Evolutionary conservation across 2,329 filamentous ascomycete species (phyloP), one percentile per base, ranked within the genome.

Genomic region (Colletotrichum sp.): DNA sequence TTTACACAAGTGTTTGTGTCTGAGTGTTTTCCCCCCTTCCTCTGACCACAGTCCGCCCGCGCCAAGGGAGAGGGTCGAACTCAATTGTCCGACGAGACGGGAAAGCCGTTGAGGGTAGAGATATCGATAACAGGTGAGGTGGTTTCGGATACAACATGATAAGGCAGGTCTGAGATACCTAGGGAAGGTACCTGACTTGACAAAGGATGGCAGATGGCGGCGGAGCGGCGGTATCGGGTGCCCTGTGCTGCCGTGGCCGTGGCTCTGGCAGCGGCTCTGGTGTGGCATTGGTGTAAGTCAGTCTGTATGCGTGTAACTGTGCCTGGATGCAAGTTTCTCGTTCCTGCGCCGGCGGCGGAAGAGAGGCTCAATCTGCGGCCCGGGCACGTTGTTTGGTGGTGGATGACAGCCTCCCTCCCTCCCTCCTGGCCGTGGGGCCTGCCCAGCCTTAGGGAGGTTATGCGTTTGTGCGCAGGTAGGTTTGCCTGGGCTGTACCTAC

Each of bases 341-440:
- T 76, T 77, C 75, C 71, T 77, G 71, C 73, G 72, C 63, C 74
- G 70, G 39, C 55, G 55, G 26, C 32, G 44, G 24, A 44, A 49
- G 32, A 49, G 67, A 75, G 49, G 71, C 66, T 75, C 67, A 36
- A 77, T 18, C 66, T 71, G 75, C 62, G 75, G 66, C 72, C 71
- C 66, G 71, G 71, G 75, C 72, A 71, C 75, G 39, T 75, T 63
- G 71, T 77, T 71, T 77, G 75, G 28, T 69, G 65, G 36, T 60
- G 57, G 64, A 64, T 70, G 71, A 67, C 74, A 65, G 59, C 59
- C 44, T 73, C 52, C 67, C 62, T 72, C 52, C 55, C 69, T 60
- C 60, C 55, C 30, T 68, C n/a, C 15, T 34, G 64, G 57, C 70
- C 59, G 21, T 57, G 64, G 26, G 64, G 73, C 70, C n/a, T 52